phyloP scores from a whole-genome alignment of 2,329 filamentous ascomycete species.

The Ophiostoma himal-ulmi region DNA sequence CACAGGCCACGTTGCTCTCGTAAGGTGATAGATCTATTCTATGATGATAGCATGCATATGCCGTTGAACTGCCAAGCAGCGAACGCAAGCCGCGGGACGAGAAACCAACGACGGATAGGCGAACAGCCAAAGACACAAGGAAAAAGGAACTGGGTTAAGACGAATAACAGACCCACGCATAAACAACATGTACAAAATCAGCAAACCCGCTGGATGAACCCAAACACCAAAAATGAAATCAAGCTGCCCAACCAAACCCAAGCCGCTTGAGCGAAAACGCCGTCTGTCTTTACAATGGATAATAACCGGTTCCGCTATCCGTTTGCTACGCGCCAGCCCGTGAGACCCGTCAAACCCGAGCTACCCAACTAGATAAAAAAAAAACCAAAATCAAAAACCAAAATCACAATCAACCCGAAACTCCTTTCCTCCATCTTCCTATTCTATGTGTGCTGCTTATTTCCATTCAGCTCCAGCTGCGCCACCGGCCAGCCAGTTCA shows the following conservation, averaged over 20 bases:
- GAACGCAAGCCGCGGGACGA: neutral
- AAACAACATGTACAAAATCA: neutral
- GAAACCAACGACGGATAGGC: neutral
- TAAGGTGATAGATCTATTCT: neutral
- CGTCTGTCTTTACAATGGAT: neutral
- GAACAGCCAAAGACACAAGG: neutral
- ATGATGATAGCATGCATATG: neutral
- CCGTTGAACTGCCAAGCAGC: neutral
- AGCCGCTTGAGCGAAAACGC: neutral
- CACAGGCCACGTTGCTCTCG: neutral
- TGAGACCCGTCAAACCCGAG: neutral
- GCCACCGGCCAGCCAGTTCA: constrained; percentile 34
- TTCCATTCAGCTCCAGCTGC: neutral
- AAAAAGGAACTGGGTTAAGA: neutral
- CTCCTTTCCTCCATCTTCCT: neutral
- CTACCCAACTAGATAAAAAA: neutral
- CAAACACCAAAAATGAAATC: neutral
- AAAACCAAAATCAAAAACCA: neutral
- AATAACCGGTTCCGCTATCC: neutral
- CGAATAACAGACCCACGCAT: neutral
- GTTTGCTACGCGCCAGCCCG: neutral
- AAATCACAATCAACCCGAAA: neutral
- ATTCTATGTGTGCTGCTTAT: neutral
- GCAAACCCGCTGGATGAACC: neutral
- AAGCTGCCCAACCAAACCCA: neutral